phyloP scores from a whole-genome alignment of 345 rosid species.

The Lagerstroemia speciosa region DNA sequence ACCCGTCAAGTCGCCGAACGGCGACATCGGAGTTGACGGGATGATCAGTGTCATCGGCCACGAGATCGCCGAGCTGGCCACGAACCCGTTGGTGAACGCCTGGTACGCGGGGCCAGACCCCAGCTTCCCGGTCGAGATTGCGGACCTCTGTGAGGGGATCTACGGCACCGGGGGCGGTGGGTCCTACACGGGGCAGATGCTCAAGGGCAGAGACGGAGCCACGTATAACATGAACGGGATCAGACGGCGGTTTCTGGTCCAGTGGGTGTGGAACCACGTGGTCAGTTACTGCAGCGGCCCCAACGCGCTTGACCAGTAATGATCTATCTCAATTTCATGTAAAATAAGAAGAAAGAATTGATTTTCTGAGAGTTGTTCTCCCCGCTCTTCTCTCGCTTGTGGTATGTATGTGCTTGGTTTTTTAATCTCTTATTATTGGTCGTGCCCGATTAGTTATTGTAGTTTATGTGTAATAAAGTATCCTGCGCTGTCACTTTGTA shows the following conservation, averaged over 20 bases:
- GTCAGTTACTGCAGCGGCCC: conserved; percentile 88
- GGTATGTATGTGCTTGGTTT: background rate
- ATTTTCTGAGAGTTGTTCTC: background rate
- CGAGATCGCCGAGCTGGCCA: conserved; percentile 92
- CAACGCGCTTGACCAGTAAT: conserved; percentile 66
- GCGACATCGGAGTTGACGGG: conserved; percentile 81
- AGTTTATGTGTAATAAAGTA: conserved; percentile 4
- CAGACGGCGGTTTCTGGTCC: conserved; percentile 74
- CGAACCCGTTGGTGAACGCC: conserved; percentile 89
- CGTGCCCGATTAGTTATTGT: conserved; percentile 1
- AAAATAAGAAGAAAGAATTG: background rate
- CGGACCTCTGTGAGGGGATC: too few relatives aligned
- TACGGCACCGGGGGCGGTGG: conserved; percentile 98
- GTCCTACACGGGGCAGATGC: conserved; percentile 80
- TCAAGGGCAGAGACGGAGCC: conserved; percentile 57
- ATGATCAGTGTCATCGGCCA: conserved; percentile 89
- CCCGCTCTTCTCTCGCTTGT: background rate
- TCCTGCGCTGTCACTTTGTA: background rate
- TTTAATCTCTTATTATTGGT: background rate
- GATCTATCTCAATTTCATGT: too few relatives aligned
- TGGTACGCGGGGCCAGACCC: conserved; percentile 98
- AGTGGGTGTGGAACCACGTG: conserved; percentile 90
- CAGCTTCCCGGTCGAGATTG: conserved; percentile 80
- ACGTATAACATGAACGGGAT: conserved; percentile 87
- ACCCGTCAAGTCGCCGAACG: conserved; percentile 72